Evolutionary conservation across 129 eudicot species (phyloP), one percentile per base, ranked within the genome.

Genomic region (Artemisia tridentata): DNA sequence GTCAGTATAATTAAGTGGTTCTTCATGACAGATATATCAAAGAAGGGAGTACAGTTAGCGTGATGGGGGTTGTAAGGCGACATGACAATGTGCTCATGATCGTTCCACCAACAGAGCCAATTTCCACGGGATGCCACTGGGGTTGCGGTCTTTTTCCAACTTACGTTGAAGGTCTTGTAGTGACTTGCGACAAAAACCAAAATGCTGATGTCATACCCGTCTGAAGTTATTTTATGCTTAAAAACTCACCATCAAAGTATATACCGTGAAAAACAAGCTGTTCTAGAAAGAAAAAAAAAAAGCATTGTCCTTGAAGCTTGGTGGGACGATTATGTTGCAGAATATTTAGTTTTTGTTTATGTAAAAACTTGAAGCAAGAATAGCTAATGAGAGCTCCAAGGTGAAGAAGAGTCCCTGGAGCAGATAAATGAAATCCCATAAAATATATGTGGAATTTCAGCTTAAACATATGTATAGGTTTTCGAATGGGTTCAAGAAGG

Each of bases 11-110:
- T 12, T 38, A 7, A 52, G n/a, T 45, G 29, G 14, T 55, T 45
- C 45, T 38, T 81, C 10, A 58, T 79, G 67, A 60, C 87, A 93
- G 99, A 51, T 87, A 86, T 68, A 84, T 95, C 29, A 95, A 95
- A 86, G 99, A 95, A 83, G 99, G 99, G 64, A 95, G 96, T 71
- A 95, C 93, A 0, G 96, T 90, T 34, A 95, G 96, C 67, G 93
- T 95, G 62, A 95, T 95, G 97, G 99, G 99, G 15, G 87, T 95
- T 2, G 91, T 90, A 12, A 75, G 91, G 61, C 86, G 96, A 49
- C 91, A 90, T 17, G 99, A 90, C 4, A 95, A 90, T 19, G 85
- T 90, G 45, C 88, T 95, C 43, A 90, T 95, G 99, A 95, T 95
- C 62, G 88, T 95, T 54, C 88, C 99, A 25, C 97, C 99, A n/a